A percentile compares a stretch with the other conserved stretches of the same genome.
These are phyloP conservation scores for Populus hybrid DNA, from an alignment of 441 rosid species.

Conservation along the genomic window DNA sequence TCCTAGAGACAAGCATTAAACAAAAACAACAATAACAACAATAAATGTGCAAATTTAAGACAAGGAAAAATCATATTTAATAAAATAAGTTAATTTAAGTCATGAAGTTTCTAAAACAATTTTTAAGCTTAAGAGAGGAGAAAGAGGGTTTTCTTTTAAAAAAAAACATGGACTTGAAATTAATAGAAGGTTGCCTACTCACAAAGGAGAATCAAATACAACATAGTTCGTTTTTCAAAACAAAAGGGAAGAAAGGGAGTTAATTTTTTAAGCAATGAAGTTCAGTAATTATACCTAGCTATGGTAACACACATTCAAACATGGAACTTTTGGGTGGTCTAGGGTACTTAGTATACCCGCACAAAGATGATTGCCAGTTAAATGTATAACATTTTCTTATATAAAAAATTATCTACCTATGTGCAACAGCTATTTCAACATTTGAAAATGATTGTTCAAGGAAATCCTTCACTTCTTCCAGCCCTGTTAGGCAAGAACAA, in stretches of 20 bases:
- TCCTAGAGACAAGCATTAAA: no score
- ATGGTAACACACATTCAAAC: neutral
- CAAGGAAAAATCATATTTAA: no score
- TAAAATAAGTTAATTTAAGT: no score
- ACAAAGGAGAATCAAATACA: neutral
- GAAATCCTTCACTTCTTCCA: constrained; percentile 81
- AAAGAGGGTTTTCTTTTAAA: neutral
- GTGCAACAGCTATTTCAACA: constrained; percentile 84
- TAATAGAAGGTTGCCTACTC: no score
- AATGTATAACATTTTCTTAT: neutral
- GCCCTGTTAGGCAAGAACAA: constrained; percentile 57
- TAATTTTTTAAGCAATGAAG: neutral
- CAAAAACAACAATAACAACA: no score
- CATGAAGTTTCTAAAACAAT: no score
- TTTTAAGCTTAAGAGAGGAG: neutral
- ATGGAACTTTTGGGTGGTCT: neutral
- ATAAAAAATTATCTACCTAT: constrained; percentile 66
- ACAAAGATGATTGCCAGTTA: neutral
- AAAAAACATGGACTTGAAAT: no score
- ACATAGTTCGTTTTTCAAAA: neutral
- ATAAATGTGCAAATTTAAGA: no score
- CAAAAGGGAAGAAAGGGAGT: neutral
- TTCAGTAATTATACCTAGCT: neutral
- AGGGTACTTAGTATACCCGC: neutral
- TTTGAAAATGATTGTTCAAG: constrained; percentile 73